These are phyloP conservation scores for Kazachstania bromeliacearum DNA, from an alignment of 805 yeast genomes.

Conservation along the genomic window DNA sequence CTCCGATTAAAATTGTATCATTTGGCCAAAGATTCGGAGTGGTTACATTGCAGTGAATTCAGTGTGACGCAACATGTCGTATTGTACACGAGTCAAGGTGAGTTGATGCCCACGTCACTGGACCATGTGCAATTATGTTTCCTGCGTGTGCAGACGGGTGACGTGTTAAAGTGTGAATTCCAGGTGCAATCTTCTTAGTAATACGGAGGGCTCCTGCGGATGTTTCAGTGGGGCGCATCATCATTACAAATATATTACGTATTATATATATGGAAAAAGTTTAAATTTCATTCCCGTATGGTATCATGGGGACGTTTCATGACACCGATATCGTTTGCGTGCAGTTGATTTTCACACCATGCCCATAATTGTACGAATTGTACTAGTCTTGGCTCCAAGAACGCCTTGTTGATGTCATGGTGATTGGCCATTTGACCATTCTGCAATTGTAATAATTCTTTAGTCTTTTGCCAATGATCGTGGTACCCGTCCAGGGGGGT, in stretches of 20 bases:
- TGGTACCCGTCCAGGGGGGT: no score
- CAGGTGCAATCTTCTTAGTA: no score
- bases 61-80: constrained; percentile 30
- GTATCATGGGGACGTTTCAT: background rate
- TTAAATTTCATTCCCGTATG: background rate
- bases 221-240: background rate
- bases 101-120: constrained; percentile 21
- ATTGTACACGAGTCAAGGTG: constrained; percentile 29
- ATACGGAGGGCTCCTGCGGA: background rate
- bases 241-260: no score
- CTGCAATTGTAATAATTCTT: constrained; percentile 1
- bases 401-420: no score
- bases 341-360: constrained; percentile 50
- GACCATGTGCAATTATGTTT: constrained; percentile 43
- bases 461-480: constrained; percentile 5
- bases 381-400: constrained; percentile 35
- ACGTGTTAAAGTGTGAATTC: constrained; percentile 32
- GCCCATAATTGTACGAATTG: constrained; percentile 52
- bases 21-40: constrained; percentile 40
- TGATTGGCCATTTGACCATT: no score
- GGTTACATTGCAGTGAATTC: constrained; percentile 14
- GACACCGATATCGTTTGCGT: constrained; percentile 31
- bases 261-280: no score
- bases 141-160: constrained; percentile 46
- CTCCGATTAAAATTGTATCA: constrained; percentile 48